Evolutionary conservation across 1,284 basidiomycete species (phyloP).

Genomic region (Tilletia setariae): DNA sequence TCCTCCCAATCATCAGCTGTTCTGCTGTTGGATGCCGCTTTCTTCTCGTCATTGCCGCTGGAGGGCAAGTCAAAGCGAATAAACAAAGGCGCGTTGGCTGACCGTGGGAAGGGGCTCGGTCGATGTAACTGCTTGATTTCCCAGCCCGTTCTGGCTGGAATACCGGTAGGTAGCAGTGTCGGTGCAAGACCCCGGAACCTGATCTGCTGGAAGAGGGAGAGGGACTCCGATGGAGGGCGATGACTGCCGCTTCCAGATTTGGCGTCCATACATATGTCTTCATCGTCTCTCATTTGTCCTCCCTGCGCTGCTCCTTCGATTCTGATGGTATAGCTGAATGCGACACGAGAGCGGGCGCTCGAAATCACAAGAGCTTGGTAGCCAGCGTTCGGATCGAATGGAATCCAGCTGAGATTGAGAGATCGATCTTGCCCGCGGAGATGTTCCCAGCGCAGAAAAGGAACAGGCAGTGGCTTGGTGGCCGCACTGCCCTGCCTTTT

Average conservation of each 20-base stretch:
- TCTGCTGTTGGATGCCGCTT: too few species aligned
- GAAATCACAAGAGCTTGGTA: neutral
- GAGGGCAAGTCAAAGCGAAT: neutral
- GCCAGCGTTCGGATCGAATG: neutral
- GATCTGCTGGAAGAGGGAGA: neutral
- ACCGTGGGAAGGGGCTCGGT: neutral
- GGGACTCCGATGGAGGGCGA: too few species aligned
- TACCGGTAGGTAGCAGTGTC: neutral
- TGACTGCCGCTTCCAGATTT: too few species aligned
- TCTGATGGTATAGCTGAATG: too few species aligned
- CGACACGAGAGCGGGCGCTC: conserved; percentile 2
- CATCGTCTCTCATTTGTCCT: too few species aligned
- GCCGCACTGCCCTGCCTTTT: neutral
- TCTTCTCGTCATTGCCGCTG: too few species aligned
- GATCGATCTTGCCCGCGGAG: neutral
- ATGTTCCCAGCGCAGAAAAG: neutral
- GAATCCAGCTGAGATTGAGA: conserved; percentile 3
- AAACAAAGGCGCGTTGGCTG: neutral
- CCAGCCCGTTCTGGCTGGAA: neutral
- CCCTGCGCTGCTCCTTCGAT: too few species aligned
- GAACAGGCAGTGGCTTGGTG: neutral
- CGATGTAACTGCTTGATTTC: neutral
- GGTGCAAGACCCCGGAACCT: neutral
- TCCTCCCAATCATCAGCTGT: too few species aligned
- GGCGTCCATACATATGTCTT: too few species aligned